Evolutionary conservation across 257 asterid species (phyloP), one percentile per base, ranked within the genome.

Genomic region (Eucommia ulmoides): DNA sequence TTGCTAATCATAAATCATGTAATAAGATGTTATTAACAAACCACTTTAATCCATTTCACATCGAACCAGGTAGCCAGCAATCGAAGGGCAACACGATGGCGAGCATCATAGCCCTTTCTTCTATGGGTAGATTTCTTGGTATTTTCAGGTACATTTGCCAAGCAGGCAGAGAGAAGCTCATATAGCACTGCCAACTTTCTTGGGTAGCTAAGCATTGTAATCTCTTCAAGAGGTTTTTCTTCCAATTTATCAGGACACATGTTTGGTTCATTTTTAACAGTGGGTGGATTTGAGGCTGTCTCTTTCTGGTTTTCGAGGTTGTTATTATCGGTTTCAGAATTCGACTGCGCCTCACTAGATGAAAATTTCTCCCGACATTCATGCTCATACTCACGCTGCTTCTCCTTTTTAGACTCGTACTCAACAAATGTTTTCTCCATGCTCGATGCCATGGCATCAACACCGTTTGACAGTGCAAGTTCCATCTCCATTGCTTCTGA

Each of bases 131-230:
- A 44, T 44, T 64, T 71, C 62, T 81, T 71, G 50, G 52, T 41
- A 50, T 71, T 80, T 66, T 64, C 85, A 50, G 76, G 75, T 55
- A 54, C 21, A 66, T 75, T 59, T 45, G 91, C 81, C 47, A 87
- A 74, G 74, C 97, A 88, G 56, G 93, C 97, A 24, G 94, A 65
- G 44, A 83, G 74, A 73, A 88, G 85, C 68, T 88, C 91, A 22
- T 81, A 79, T 2, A 88, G 76, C 66, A 88, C 88, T 47, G 68
- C 52, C 52, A 81, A 59, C 75, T 83, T 83, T 78, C 84, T 76
- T 18, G 75, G 51, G 74, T 78, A 73, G 54, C 72, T 65, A 66
- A 82, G 80, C 72, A 65, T 55, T 25, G 58, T 61, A 23, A 80
- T 70, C 64, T 81, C 94, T 67, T 76, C 81, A 68, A 65, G 54